Percentiles rank a stretch among this genome's conserved stretches.
phyloP scores from a whole-genome alignment of 2,329 filamentous ascomycete genomes.

The Waltergamsia citrina region DNA sequence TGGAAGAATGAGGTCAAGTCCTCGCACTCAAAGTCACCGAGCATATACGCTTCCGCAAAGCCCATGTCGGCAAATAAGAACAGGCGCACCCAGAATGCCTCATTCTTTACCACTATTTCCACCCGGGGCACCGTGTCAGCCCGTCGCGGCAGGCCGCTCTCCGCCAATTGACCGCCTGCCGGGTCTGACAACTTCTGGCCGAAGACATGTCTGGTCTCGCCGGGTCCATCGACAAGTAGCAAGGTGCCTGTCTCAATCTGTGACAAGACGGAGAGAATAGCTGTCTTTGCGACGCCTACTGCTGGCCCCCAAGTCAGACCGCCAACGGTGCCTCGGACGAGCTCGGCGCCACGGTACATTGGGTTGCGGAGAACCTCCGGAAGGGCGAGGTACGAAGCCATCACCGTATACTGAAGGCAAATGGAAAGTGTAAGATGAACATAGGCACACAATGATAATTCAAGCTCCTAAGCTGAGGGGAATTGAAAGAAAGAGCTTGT shows the following conservation, averaged over 20 bases:
- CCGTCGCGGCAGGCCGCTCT: conserved; percentile 20
- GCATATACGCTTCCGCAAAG: conserved; percentile 1
- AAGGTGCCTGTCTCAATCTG: conserved; percentile 38
- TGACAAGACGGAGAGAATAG: conserved; percentile 33
- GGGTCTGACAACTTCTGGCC: conserved; percentile 33
- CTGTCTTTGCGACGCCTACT: conserved; percentile 11
- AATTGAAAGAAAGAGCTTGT: too few species aligned
- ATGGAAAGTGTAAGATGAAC: background rate
- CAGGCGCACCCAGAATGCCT: conserved; percentile 62
- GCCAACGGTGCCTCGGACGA: background rate
- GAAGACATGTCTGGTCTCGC: conserved; percentile 29
- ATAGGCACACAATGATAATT: too few species aligned
- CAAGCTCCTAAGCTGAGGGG: too few species aligned
- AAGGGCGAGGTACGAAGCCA: background rate
- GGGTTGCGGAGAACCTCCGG: background rate
- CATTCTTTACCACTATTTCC: conserved; percentile 51
- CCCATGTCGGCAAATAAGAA: conserved; percentile 52
- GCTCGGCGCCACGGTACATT: background rate
- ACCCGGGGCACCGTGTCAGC: conserved; percentile 28
- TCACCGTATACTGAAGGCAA: background rate
- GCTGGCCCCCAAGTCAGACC: background rate
- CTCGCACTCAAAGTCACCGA: background rate
- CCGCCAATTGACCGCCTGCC: conserved; percentile 24
- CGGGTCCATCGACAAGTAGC: conserved; percentile 35
- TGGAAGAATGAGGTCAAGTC: conserved; percentile 56